phyloP scores from a whole-genome alignment of 495 filamentous ascomycete species.

The Hyaloscypha variabilis region DNA sequence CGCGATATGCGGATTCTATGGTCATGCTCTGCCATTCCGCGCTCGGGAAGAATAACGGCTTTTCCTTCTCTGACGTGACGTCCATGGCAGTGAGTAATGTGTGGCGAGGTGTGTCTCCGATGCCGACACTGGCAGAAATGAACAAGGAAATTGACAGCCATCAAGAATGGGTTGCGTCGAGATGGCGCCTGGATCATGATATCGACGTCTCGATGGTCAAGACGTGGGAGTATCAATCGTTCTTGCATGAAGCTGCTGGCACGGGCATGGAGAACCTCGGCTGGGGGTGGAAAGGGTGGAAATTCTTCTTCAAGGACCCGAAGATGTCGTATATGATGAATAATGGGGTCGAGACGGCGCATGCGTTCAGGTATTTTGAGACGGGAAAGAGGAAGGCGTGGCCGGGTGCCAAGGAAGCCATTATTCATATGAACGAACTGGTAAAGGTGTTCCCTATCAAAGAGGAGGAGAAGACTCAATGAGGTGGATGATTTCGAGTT shows the following conservation, averaged over 20 bases:
- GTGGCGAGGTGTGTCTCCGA: constrained; percentile 35
- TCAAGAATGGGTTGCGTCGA: constrained; percentile 36
- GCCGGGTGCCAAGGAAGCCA: constrained; percentile 36
- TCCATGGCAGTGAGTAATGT: constrained; percentile 41
- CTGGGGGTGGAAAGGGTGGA: constrained; percentile 40
- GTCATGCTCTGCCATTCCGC: constrained; percentile 29
- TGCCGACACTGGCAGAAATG: constrained; percentile 35
- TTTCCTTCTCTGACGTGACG: constrained; percentile 38
- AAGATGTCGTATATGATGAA: constrained; percentile 40
- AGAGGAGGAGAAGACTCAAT: constrained; percentile 4
- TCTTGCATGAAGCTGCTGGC: constrained; percentile 40
- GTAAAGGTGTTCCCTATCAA: constrained; percentile 30
- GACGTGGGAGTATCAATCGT: constrained; percentile 34
- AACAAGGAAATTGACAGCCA: constrained; percentile 34
- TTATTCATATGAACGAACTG: constrained; percentile 35
- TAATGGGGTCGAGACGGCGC: constrained; percentile 39
- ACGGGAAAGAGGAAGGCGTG: constrained; percentile 35
- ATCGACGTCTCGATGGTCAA: constrained; percentile 10
- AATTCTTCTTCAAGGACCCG: constrained; percentile 40
- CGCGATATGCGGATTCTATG: constrained; percentile 37
- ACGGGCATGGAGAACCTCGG: constrained; percentile 44
- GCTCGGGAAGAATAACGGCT: constrained; percentile 34
- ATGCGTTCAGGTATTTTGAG: constrained; percentile 40
- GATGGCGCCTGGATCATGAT: constrained; percentile 1
- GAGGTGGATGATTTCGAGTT: not conserved